Evolutionary conservation across 495 filamentous ascomycete genomes (phyloP).

Genomic region (Aspergillus sclerotiicarbonarius): DNA sequence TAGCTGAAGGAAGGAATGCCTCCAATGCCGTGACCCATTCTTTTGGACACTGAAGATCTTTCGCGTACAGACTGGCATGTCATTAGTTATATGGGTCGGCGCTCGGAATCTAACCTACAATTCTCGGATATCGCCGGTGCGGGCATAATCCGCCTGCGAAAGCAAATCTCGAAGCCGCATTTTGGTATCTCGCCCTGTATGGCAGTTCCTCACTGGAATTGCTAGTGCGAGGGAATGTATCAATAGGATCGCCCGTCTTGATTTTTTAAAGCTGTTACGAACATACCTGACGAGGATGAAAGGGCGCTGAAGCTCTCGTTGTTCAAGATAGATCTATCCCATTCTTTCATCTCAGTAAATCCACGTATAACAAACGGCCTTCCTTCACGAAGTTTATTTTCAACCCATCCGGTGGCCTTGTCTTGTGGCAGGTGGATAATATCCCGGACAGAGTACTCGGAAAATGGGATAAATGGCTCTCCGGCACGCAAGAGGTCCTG

Average conservation of each 20-base stretch:
- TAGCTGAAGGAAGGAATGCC: slow-evolving; percentile 8
- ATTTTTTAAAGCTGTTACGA: neutral
- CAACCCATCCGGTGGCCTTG: slow-evolving; percentile 9
- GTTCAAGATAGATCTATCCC: slow-evolving; percentile 11
- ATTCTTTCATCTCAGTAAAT: slow-evolving; percentile 8
- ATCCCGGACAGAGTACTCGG: slow-evolving; percentile 21
- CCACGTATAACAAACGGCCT: slow-evolving; percentile 20
- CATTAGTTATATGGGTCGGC: neutral
- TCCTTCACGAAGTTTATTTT: slow-evolving; percentile 15
- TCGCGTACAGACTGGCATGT: slow-evolving; percentile 20
- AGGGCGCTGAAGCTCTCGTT: slow-evolving; percentile 13
- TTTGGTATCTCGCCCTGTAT: slow-evolving; percentile 19
- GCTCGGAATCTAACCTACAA: slow-evolving; percentile 6
- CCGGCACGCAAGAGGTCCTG: slow-evolving; percentile 15
- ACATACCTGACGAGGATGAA: slow-evolving; percentile 20
- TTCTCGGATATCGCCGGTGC: slow-evolving; percentile 10
- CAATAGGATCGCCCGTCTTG: neutral
- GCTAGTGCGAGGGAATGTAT: neutral
- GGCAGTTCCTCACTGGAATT: slow-evolving; percentile 19
- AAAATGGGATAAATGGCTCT: slow-evolving; percentile 21
- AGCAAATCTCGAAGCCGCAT: slow-evolving; percentile 20
- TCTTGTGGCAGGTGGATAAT: slow-evolving; percentile 4
- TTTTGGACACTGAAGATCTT: slow-evolving; percentile 20
- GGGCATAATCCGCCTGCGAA: slow-evolving; percentile 6
- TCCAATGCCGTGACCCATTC: slow-evolving; percentile 16